phyloP scores from a whole-genome alignment of 805 yeast species.

The Saccharomyces jurei region DNA sequence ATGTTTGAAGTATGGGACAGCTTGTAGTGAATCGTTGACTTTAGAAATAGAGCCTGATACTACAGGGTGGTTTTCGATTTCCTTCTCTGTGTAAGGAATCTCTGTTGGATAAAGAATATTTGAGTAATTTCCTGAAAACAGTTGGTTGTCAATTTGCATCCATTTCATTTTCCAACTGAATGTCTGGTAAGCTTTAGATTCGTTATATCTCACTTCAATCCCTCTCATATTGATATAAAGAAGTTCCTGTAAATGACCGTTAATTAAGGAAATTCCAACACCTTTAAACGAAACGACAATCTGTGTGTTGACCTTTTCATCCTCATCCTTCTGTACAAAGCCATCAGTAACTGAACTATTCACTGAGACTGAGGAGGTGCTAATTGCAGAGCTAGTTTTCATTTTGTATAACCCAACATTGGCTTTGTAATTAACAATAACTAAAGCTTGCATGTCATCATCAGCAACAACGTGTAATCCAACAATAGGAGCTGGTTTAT shows the following conservation, averaged over 20 bases:
- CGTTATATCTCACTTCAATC: constrained; percentile 69
- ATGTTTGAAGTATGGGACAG: constrained; percentile 81
- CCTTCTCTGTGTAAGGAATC: constrained; percentile 74
- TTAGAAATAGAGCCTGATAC: constrained; percentile 77
- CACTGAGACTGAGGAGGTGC: constrained; percentile 28
- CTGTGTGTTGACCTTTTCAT: constrained; percentile 29
- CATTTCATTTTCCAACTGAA: constrained; percentile 77
- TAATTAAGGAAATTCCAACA: constrained; percentile 77
- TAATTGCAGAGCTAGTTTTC: constrained; percentile 22
- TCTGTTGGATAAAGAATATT: constrained; percentile 85
- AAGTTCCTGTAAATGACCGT: constrained; percentile 62
- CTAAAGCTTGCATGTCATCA: constrained; percentile 86
- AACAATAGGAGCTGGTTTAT: constrained; percentile 44
- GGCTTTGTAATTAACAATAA: constrained; percentile 76
- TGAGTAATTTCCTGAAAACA: constrained; percentile 82
- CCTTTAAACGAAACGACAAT: constrained; percentile 69
- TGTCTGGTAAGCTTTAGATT: constrained; percentile 77
- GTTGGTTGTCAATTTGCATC: constrained; percentile 90
- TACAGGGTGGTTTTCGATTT: constrained; percentile 83
- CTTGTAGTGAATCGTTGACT: constrained; percentile 84
- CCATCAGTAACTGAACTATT: constrained; percentile 33
- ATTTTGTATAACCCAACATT: constrained; percentile 64
- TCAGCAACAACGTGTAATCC: constrained; percentile 92
- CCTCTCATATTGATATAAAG: constrained; percentile 80
- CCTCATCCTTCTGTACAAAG: constrained; percentile 43